A percentile compares a stretch with the other conserved stretches of the same genome.
Conservation (phyloP, 2,329 filamentous ascomycete species). For the Neocatenulostroma microsporum region DNA sequence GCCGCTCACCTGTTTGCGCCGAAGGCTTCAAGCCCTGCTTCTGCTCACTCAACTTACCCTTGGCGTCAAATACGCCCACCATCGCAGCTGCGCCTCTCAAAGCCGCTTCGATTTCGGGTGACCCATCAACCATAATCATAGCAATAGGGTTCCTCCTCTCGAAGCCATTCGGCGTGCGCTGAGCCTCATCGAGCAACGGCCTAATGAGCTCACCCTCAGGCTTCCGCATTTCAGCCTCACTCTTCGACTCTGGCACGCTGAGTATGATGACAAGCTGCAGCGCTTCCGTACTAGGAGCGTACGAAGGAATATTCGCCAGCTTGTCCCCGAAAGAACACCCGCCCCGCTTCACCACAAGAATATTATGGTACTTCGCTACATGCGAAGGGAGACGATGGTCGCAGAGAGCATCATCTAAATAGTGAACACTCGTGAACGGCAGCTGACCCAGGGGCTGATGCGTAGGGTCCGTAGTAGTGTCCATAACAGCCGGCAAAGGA, state of each 20-base stretch:
- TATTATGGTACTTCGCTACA: slow-evolving; percentile 53
- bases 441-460: slow-evolving; percentile 32
- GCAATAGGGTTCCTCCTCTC: slow-evolving; percentile 64
- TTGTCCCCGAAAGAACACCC: slow-evolving; percentile 80
- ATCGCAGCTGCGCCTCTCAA: slow-evolving; percentile 49
- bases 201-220: slow-evolving; percentile 37
- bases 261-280: slow-evolving; percentile 79
- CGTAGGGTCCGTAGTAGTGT: slow-evolving; percentile 37
- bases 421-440: slow-evolving; percentile 47
- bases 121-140: slow-evolving; percentile 75
- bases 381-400: slow-evolving; percentile 44
- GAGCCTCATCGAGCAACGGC: slow-evolving; percentile 68
- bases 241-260: slow-evolving; percentile 45
- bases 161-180: slow-evolving; percentile 63
- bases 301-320: slow-evolving; percentile 74
- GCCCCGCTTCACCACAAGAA: slow-evolving; percentile 76
- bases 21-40: too few relatives aligned
- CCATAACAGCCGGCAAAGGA: slow-evolving; percentile 48
- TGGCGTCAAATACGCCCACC: slow-evolving; percentile 16
- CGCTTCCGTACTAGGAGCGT: slow-evolving; percentile 34
- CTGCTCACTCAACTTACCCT: slow-evolving; percentile 11
- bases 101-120: slow-evolving; percentile 53
- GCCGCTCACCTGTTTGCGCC: slow-evolving; percentile 35
- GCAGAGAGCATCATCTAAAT: slow-evolving; percentile 64
- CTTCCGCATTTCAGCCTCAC: slow-evolving; percentile 29